Evolutionary conservation across 768 basidiomycete species (phyloP).

Genomic region (Hygrocybe coccinea): DNA sequence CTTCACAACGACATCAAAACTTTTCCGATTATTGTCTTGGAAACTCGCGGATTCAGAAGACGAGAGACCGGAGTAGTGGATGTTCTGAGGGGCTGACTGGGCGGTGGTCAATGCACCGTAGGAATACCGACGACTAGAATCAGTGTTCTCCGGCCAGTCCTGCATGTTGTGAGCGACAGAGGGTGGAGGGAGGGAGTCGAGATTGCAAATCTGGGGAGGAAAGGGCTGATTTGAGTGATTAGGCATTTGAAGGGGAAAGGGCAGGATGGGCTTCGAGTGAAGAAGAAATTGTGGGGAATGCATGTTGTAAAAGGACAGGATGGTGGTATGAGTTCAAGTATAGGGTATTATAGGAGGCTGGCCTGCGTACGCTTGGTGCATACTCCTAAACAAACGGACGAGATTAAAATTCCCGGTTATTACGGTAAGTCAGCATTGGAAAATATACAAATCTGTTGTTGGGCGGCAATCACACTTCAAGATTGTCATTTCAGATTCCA

Average conservation of each 20-base stretch:
- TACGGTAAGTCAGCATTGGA: not conserved
- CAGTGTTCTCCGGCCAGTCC: not conserved
- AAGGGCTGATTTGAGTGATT: not conserved
- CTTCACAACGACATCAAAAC: not conserved
- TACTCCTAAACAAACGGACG: not conserved
- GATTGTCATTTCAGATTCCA: constrained; percentile 2
- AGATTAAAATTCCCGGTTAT: constrained; percentile 1
- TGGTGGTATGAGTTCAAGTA: not conserved
- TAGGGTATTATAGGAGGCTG: not conserved
- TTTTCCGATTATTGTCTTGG: not conserved
- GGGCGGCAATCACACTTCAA: not conserved
- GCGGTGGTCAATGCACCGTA: not conserved
- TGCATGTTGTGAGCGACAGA: not conserved
- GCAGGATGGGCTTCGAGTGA: constrained; percentile 2
- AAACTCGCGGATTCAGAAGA: not conserved
- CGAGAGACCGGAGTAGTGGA: not conserved
- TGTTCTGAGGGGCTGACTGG: constrained; percentile 1
- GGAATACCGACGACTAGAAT: not conserved
- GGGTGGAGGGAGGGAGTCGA: not conserved
- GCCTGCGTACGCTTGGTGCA: not conserved
- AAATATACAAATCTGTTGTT: not conserved
- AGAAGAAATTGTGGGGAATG: not conserved
- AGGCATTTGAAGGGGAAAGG: not conserved
- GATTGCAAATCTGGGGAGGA: not conserved
- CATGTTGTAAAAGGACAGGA: not conserved